Evolutionary conservation across 305 asterid species (phyloP).

Genomic region (Euphrasia arctica): DNA sequence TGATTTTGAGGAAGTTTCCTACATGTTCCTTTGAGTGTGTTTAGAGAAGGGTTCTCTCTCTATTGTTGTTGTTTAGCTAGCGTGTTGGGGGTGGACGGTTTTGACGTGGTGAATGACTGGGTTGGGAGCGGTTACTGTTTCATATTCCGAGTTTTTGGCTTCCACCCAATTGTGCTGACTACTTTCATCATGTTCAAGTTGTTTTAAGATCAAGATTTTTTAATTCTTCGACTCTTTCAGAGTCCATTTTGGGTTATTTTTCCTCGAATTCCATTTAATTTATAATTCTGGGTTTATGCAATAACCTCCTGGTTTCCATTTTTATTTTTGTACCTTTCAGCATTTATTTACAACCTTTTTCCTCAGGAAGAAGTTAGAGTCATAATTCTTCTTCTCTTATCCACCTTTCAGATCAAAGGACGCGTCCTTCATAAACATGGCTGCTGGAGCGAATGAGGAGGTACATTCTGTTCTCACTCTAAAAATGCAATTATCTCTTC

Average conservation of each 20-base stretch:
- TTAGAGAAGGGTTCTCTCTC: not conserved
- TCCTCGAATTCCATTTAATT: not conserved
- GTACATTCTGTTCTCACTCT: slow-evolving; percentile 37
- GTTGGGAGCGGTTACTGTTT: slow-evolving; percentile 2
- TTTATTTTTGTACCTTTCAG: not conserved
- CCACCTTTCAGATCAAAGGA: slow-evolving; percentile 63
- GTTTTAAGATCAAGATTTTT: slow-evolving; percentile 2
- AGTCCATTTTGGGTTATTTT: slow-evolving; percentile 2
- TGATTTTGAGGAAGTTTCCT: slow-evolving; percentile 1
- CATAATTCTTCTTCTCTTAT: slow-evolving; percentile 28
- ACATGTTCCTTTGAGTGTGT: not conserved
- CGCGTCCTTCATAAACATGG: slow-evolving; percentile 65
- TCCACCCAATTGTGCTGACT: not conserved
- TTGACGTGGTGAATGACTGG: slow-evolving; percentile 2
- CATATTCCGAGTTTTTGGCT: not conserved
- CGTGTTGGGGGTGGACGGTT: slow-evolving; percentile 1
- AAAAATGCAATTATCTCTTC: slow-evolving; percentile 16
- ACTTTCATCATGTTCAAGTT: not conserved
- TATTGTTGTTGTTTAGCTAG: slow-evolving; percentile 8
- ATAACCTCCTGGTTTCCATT: slow-evolving; percentile 9
- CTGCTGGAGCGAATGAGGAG: slow-evolving; percentile 92
- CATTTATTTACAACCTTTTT: slow-evolving; percentile 7
- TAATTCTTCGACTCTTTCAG: slow-evolving; percentile 3
- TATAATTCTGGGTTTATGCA: slow-evolving; percentile 15
- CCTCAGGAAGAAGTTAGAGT: slow-evolving; percentile 27